Percentiles rank a stretch among this genome's conserved stretches.
phyloP scores from a whole-genome alignment of 1,284 basidiomycete species.

The Mixia osmundae region DNA sequence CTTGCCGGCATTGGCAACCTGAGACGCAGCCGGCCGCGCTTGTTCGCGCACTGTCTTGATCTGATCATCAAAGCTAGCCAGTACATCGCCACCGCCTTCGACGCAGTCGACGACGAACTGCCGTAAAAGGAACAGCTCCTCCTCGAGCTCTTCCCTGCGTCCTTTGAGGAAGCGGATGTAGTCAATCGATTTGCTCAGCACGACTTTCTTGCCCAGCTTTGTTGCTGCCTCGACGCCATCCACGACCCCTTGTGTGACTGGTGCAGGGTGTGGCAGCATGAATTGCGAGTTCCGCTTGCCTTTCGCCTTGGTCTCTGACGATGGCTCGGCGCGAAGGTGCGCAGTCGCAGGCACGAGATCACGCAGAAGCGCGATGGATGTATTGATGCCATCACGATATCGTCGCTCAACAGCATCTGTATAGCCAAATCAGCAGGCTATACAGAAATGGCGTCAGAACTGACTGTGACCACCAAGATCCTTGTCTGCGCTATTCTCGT shows the following conservation, averaged over 20 bases:
- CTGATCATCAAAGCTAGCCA: too few species aligned
- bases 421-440: too few species aligned
- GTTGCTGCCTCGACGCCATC: slow-evolving; percentile 7
- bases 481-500: too few species aligned
- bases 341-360: slow-evolving; percentile 7
- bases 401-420: slow-evolving; percentile 8
- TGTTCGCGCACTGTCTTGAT: too few species aligned
- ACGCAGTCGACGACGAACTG: slow-evolving; percentile 4
- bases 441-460: too few species aligned
- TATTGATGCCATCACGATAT: slow-evolving; percentile 7
- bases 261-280: slow-evolving; percentile 5
- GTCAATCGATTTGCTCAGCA: slow-evolving; percentile 6
- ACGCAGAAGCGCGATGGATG: slow-evolving; percentile 5
- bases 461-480: too few species aligned
- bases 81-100: too few species aligned
- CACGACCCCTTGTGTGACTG: slow-evolving; percentile 2
- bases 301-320: slow-evolving; percentile 2
- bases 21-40: too few species aligned
- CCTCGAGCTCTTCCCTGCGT: slow-evolving; percentile 5
- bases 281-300: slow-evolving; percentile 7
- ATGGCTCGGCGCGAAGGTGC: slow-evolving; percentile 5
- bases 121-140: slow-evolving; percentile 2
- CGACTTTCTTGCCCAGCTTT: slow-evolving; percentile 6
- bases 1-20: too few species aligned
- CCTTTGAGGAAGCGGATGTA: slow-evolving; percentile 5